A percentile compares a stretch with the other conserved stretches of the same genome.
Conservation (phyloP, 1,284 basidiomycete species). For the Ganoderma lingzhi region DNA sequence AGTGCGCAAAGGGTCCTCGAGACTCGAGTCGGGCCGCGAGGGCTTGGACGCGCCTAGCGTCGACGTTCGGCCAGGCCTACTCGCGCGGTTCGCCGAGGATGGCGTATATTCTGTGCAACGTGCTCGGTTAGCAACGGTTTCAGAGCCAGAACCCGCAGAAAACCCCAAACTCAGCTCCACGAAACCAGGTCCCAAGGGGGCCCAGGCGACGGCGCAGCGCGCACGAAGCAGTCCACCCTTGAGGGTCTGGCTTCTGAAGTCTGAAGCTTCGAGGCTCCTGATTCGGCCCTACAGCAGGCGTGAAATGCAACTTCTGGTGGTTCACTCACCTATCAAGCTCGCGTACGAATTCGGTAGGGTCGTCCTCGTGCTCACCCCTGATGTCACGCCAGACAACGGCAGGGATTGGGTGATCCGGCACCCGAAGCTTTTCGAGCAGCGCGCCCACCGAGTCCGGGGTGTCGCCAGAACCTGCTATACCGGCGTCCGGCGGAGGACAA, state of each 20-base stretch:
- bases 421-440: constrained; percentile 24
- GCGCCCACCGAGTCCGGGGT: neutral
- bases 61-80: neutral
- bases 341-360: constrained; percentile 31
- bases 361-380: constrained; percentile 29
- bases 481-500: constrained; percentile 1
- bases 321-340: constrained; percentile 33
- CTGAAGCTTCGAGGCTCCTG: constrained; percentile 6
- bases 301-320: constrained; percentile 12
- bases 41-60: neutral
- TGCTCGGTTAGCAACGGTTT: constrained; percentile 5
- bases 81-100: constrained; percentile 4
- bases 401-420: constrained; percentile 28
- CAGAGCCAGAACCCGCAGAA: constrained; percentile 1
- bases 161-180: neutral
- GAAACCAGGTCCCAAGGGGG: neutral
- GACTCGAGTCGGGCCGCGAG: constrained; percentile 2
- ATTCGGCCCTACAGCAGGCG: constrained; percentile 7
- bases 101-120: constrained; percentile 7
- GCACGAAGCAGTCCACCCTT: neutral
- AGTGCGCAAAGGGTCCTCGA: neutral
- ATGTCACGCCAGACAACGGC: constrained; percentile 39
- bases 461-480: neutral
- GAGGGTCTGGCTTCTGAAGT: constrained; percentile 1
- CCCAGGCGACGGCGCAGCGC: neutral